These are phyloP conservation scores for Ophiostoma sp. DNA, from an alignment of 2,329 filamentous ascomycete genomes.

Conservation along the genomic window DNA sequence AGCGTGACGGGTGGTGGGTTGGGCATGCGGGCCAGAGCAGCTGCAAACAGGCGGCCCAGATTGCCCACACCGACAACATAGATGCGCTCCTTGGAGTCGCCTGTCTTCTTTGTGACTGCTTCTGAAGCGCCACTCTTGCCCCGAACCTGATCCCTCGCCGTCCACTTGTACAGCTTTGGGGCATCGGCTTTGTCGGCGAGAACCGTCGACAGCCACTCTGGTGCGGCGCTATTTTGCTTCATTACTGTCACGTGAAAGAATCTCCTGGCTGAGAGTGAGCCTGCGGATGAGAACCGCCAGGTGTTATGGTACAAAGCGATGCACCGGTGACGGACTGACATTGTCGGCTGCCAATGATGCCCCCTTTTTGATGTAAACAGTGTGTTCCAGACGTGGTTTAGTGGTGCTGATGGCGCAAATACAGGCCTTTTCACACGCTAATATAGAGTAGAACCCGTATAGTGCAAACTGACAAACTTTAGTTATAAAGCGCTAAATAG, in stretches of 20 bases:
- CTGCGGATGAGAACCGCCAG: neutral
- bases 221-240: constrained; percentile 3
- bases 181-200: constrained; percentile 17
- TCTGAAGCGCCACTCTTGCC: neutral
- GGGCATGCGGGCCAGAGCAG: constrained; percentile 56
- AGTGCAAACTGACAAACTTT: neutral
- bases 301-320: neutral
- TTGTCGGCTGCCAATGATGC: neutral
- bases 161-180: constrained; percentile 22
- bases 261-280: neutral
- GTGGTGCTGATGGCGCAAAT: neutral
- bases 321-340: neutral
- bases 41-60: constrained; percentile 72
- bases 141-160: neutral
- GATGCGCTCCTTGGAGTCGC: constrained; percentile 45
- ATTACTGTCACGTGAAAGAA: neutral
- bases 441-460: neutral
- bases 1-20: constrained; percentile 70
- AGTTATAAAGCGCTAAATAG: neutral
- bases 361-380: constrained; percentile 8
- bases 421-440: neutral
- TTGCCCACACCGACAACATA: constrained; percentile 78
- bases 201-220: constrained; percentile 22
- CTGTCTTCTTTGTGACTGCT: neutral
- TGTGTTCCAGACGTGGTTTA: neutral